phyloP scores from a whole-genome alignment of 345 rosid species.

The Kernera saxatilis region DNA sequence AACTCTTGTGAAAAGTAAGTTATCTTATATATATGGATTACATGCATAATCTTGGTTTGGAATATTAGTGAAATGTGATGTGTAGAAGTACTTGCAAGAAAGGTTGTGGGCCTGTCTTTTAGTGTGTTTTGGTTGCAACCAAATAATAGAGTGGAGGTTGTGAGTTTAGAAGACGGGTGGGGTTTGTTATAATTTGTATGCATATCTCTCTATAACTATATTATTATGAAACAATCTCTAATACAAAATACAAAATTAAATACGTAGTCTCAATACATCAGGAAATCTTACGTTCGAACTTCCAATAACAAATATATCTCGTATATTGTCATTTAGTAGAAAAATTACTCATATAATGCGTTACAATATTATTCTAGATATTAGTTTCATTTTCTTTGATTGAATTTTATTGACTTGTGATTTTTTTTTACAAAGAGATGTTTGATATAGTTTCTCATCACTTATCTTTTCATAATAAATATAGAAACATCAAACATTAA shows the following conservation, averaged over 20 bases:
- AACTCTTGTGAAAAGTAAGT: neutral
- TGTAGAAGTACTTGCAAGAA: conserved; percentile 18
- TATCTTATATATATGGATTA: conserved; percentile 2
- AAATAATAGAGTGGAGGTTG: conserved; percentile 25
- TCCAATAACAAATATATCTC: conserved; percentile 17
- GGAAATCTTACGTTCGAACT: neutral
- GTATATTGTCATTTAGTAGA: neutral
- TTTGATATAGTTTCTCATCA: neutral
- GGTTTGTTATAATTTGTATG: conserved; percentile 4
- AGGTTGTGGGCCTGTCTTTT: conserved; percentile 17
- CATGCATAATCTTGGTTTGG: conserved; percentile 18
- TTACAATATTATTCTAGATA: neutral
- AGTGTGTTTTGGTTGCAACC: conserved; percentile 24
- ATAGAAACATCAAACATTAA: neutral
- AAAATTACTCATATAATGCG: neutral
- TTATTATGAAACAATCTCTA: neutral
- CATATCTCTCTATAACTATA: neutral
- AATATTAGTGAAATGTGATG: conserved; percentile 25
- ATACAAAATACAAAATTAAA: neutral
- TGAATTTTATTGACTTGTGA: neutral
- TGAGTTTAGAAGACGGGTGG: conserved; percentile 15
- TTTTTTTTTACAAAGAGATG: neutral
- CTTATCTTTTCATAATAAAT: neutral
- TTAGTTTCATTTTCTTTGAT: neutral
- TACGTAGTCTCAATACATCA: conserved; percentile 7